Percentiles rank a stretch among this genome's conserved stretches.
Conservation (phyloP, 2,329 filamentous ascomycete species). For the Arthrinium puccinioides region DNA sequence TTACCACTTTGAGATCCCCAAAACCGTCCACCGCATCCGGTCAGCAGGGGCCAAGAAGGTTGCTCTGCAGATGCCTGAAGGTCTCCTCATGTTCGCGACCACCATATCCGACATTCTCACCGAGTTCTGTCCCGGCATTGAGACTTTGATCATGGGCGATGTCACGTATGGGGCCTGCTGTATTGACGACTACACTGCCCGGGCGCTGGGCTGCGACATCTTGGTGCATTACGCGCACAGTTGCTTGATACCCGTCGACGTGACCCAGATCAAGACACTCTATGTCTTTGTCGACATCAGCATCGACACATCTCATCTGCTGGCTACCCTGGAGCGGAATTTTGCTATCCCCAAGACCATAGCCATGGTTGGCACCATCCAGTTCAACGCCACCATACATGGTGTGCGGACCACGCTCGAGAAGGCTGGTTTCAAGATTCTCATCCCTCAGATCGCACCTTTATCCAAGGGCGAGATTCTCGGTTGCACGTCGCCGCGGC, state of each 20-base stretch:
- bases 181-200: conserved; percentile 95
- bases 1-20: conserved; percentile 97
- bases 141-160: conserved; percentile 97
- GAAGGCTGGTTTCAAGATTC: conserved; percentile 72
- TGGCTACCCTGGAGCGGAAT: conserved; percentile 82
- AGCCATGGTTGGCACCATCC: conserved; percentile 92
- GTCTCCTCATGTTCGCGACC: conserved; percentile 88
- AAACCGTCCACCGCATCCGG: conserved; percentile 92
- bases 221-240: conserved; percentile 96
- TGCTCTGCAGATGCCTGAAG: conserved; percentile 95
- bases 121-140: conserved; percentile 84
- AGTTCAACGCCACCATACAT: conserved; percentile 97
- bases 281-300: conserved; percentile 98
- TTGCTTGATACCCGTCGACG: conserved; percentile 90
- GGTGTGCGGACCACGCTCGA: conserved; percentile 72
- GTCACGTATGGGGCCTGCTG: conserved; percentile 98
- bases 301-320: conserved; percentile 82
- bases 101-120: conserved; percentile 95
- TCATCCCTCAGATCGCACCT: conserved; percentile 89
- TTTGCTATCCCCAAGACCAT: conserved; percentile 80
- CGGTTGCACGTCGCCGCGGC: conserved; percentile 85
- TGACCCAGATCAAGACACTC: conserved; percentile 92
- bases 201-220: conserved; percentile 87
- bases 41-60: conserved; percentile 72
- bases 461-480: conserved; percentile 93